Evolutionary conservation across 148 eudicot species (phyloP).

Genomic region (Heliosperma pusillum): DNA sequence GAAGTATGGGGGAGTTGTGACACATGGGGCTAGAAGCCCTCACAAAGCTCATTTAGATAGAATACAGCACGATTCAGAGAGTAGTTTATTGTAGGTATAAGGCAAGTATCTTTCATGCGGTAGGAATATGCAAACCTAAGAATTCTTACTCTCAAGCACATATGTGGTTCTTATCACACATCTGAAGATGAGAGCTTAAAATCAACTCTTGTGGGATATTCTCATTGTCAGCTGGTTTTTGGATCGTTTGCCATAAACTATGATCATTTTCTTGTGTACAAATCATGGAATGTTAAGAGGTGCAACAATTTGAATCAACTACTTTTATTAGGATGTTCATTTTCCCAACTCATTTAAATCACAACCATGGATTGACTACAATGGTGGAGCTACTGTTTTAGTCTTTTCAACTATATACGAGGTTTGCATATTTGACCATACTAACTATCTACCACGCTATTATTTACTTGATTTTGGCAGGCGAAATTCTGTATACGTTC

Average conservation of each 20-base stretch:
- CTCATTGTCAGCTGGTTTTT: not conserved
- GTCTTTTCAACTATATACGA: not conserved
- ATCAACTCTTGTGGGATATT: not conserved
- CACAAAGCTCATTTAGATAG: not conserved
- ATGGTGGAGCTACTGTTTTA: not conserved
- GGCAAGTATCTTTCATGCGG: not conserved
- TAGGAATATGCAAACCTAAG: not conserved
- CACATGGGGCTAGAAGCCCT: not conserved
- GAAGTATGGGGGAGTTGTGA: not conserved
- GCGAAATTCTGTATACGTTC: conserved; percentile 70
- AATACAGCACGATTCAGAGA: not conserved
- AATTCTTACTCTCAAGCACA: not conserved
- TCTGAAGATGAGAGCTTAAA: not conserved
- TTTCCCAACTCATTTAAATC: not conserved
- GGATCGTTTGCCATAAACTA: not conserved
- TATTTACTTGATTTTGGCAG: conserved; percentile 37
- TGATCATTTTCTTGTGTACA: not conserved
- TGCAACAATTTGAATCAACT: not conserved
- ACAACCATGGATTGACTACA: not conserved
- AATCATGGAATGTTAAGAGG: not conserved
- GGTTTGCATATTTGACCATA: not conserved
- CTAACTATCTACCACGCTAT: not conserved
- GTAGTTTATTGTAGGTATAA: not conserved
- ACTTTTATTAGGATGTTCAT: not conserved
- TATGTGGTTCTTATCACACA: not conserved